phyloP scores from a whole-genome alignment of 108 stramenopile species.

The Fragilaria radians region DNA sequence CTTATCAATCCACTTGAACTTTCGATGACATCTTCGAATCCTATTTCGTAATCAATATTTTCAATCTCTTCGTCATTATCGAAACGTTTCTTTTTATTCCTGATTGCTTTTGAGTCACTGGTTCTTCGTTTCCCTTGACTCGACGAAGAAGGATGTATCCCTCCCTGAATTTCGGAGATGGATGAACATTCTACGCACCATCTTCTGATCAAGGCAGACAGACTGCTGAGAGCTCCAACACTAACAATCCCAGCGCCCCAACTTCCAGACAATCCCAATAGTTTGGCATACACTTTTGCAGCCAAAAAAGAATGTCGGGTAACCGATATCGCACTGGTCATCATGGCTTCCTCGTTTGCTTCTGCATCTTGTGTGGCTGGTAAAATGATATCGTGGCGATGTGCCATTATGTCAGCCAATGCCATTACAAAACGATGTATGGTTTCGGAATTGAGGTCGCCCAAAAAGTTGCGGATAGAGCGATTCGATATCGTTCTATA shows the following conservation, averaged over 20 bases:
- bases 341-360: constrained; percentile 53
- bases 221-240: constrained; percentile 37
- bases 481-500: constrained; percentile 11
- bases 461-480: too few relatives aligned
- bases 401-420: too few relatives aligned
- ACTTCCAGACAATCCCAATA: constrained; percentile 50
- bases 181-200: constrained; percentile 59
- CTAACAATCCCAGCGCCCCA: constrained; percentile 68
- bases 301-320: constrained; percentile 36
- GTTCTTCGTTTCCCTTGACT: not conserved
- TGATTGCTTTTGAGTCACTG: constrained; percentile 8
- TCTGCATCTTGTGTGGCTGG: constrained; percentile 50
- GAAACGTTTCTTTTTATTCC: not conserved
- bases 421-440: too few relatives aligned
- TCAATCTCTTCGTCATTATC: constrained; percentile 8
- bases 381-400: too few relatives aligned
- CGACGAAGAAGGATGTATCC: too few relatives aligned
- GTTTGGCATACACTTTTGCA: constrained; percentile 43
- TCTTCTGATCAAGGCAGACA: constrained; percentile 51
- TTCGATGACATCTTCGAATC: too few relatives aligned
- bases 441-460: too few relatives aligned
- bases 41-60: too few relatives aligned
- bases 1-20: too few relatives aligned
- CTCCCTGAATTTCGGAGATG: too few relatives aligned
- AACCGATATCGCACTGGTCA: constrained; percentile 31